A percentile compares a stretch with the other conserved stretches of the same genome.
Conservation (phyloP, 345 rosid genomes). For the Rhizophora mangle region DNA sequence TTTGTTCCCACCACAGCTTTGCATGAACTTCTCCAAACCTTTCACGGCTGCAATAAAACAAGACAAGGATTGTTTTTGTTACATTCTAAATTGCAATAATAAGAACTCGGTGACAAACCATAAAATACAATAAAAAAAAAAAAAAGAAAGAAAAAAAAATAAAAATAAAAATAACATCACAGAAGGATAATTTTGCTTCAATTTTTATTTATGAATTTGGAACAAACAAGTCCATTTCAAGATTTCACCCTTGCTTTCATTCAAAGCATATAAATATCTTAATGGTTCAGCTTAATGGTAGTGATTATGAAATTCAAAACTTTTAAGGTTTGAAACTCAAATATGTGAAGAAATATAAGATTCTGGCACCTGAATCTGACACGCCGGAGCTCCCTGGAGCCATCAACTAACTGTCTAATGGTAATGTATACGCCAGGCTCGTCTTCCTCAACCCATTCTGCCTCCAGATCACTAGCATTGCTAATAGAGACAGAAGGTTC, state of each 20-base stretch:
- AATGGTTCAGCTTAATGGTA: too few species aligned
- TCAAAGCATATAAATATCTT: too few species aligned
- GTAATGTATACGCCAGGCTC: conserved; percentile 96
- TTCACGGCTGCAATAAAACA: conserved; percentile 63
- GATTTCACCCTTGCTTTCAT: too few species aligned
- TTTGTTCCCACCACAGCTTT: conserved; percentile 98
- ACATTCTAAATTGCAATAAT: not conserved
- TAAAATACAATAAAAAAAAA: not conserved
- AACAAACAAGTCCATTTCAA: too few species aligned
- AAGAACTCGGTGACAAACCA: too few species aligned
- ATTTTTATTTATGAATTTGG: too few species aligned
- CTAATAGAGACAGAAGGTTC: conserved; percentile 89
- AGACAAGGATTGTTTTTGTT: not conserved
- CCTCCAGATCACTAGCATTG: conserved; percentile 86
- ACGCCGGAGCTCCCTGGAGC: conserved; percentile 92
- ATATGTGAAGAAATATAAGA: not conserved
- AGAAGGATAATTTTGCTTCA: too few species aligned
- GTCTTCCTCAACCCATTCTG: conserved; percentile 91
- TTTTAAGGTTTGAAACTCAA: too few species aligned
- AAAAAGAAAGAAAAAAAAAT: not conserved
- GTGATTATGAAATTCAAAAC: too few species aligned
- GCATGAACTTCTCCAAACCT: conserved; percentile 87
- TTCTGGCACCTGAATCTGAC: conserved; percentile 86
- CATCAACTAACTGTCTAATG: conserved; percentile 78
- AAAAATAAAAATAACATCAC: too few species aligned